Evolutionary conservation across 495 filamentous ascomycete species (phyloP).

Genomic region (Podospora pseudopauciseta): DNA sequence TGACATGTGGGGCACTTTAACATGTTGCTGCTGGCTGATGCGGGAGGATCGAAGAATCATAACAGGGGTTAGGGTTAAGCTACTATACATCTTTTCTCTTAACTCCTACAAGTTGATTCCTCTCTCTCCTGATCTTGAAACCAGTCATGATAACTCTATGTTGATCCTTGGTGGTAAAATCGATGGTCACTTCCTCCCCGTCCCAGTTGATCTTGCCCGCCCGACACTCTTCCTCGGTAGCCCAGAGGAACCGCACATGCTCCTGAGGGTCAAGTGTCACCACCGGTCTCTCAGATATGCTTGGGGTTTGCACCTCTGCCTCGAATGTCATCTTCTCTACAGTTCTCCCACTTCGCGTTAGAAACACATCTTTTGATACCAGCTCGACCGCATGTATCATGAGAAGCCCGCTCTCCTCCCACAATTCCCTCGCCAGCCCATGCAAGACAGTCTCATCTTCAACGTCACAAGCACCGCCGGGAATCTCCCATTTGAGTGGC

Average conservation of each 20-base stretch:
- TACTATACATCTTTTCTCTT: background rate
- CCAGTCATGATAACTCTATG: slow-evolving; percentile 26
- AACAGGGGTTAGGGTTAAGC: slow-evolving; percentile 5
- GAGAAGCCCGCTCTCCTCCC: slow-evolving; percentile 52
- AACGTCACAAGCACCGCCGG: slow-evolving; percentile 51
- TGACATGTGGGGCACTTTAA: slow-evolving; percentile 17
- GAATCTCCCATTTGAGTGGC: slow-evolving; percentile 53
- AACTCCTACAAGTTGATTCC: background rate
- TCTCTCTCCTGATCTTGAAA: slow-evolving; percentile 21
- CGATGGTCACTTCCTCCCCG: slow-evolving; percentile 28
- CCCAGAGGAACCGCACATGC: slow-evolving; percentile 43
- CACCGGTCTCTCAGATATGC: slow-evolving; percentile 14
- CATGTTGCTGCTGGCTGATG: background rate
- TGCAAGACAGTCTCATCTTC: slow-evolving; percentile 50
- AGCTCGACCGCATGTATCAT: slow-evolving; percentile 36
- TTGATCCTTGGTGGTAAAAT: slow-evolving; percentile 34
- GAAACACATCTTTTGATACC: slow-evolving; percentile 36
- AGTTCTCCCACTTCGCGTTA: slow-evolving; percentile 32
- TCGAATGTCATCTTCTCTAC: slow-evolving; percentile 39
- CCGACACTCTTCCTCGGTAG: slow-evolving; percentile 42
- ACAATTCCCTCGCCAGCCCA: slow-evolving; percentile 49
- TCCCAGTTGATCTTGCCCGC: slow-evolving; percentile 12
- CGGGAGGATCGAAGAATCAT: background rate
- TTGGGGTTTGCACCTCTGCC: slow-evolving; percentile 33
- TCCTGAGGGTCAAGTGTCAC: slow-evolving; percentile 43